Evolutionary conservation across 768 basidiomycete genomes (phyloP).

Genomic region (Serendipita indica): DNA sequence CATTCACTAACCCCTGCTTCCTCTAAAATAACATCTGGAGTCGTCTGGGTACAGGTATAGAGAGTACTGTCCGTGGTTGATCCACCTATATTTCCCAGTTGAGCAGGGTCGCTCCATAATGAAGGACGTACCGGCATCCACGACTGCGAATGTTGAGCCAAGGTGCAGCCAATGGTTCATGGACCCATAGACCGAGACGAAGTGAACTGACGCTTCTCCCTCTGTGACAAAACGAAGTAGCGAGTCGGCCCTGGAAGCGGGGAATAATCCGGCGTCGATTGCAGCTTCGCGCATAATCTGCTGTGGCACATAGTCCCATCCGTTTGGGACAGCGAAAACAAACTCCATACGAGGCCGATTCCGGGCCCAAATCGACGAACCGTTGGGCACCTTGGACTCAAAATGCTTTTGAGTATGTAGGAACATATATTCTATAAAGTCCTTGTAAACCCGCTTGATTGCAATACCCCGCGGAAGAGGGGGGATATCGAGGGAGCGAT

Average conservation of each 20-base stretch:
- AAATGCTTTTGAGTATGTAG: conserved; percentile 31
- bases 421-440: conserved; percentile 36
- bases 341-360: conserved; percentile 22
- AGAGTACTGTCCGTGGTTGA: conserved; percentile 47
- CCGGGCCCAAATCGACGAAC: neutral
- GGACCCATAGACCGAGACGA: conserved; percentile 28
- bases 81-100: too few relatives aligned
- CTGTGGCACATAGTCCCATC: conserved; percentile 35
- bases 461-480: conserved; percentile 31
- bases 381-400: conserved; percentile 21
- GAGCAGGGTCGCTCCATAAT: too few relatives aligned
- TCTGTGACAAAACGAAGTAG: conserved; percentile 35
- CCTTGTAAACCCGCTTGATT: conserved; percentile 31
- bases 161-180: conserved; percentile 21
- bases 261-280: conserved; percentile 27
- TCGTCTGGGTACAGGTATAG: conserved; percentile 26
- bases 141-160: conserved; percentile 20
- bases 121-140: too few relatives aligned
- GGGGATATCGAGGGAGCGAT: conserved; percentile 22
- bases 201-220: conserved; percentile 41
- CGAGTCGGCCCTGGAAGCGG: conserved; percentile 24
- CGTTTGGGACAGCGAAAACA: conserved; percentile 34
- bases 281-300: conserved; percentile 31
- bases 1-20: conserved; percentile 5
- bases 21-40: neutral